These are phyloP conservation scores for Spathaspora sp. DNA, from an alignment of 1,139 yeast species.

Conservation along the genomic window DNA sequence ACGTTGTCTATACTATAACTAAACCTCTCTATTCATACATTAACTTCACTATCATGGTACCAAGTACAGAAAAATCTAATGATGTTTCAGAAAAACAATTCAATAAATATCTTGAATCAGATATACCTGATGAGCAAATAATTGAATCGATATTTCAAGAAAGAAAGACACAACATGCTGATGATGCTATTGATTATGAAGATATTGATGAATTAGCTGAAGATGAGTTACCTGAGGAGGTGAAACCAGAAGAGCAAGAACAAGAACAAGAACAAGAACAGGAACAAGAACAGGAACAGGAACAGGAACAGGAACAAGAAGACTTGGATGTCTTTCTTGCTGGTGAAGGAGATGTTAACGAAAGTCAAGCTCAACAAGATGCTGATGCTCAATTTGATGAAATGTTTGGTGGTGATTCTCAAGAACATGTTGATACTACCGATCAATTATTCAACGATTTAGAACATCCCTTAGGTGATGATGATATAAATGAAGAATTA, in stretches of 20 bases:
- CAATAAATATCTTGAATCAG: constrained; percentile 19
- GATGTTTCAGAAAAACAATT: constrained; percentile 14
- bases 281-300: no score
- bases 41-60: constrained; percentile 3
- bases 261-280: constrained; percentile 8
- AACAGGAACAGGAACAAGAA: constrained; percentile 21
- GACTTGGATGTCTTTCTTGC: constrained; percentile 19
- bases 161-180: constrained; percentile 65
- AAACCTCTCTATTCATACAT: neutral
- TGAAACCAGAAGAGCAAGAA: constrained; percentile 19
- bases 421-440: constrained; percentile 8
- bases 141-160: constrained; percentile 43
- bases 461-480: constrained; percentile 11
- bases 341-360: constrained; percentile 23
- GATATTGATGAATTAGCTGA: constrained; percentile 95
- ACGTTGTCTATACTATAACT: neutral
- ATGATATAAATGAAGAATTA: constrained; percentile 4
- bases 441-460: constrained; percentile 18
- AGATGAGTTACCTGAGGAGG: constrained; percentile 55
- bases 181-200: constrained; percentile 92
- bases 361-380: constrained; percentile 29
- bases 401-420: constrained; percentile 43
- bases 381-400: constrained; percentile 51
- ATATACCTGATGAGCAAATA: constrained; percentile 33
- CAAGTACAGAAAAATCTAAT: constrained; percentile 2